Percentiles rank a stretch among this genome's conserved stretches.
Conservation (phyloP, 139 green algal genomes). For the Dunaliella primolecta region DNA sequence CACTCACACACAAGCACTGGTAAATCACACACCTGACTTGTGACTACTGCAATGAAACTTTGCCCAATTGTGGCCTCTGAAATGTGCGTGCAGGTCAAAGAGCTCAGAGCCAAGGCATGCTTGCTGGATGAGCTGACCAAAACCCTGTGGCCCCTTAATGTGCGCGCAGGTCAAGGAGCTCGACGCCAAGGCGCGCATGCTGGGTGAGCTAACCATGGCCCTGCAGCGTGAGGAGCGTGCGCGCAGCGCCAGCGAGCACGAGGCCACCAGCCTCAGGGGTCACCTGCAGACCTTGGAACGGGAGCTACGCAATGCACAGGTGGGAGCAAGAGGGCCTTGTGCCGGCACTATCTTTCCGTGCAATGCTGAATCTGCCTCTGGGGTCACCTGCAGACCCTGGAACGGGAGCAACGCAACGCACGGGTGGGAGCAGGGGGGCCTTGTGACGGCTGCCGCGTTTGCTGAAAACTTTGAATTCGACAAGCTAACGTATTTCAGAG, state of each 20-base stretch:
- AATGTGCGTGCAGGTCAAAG: background rate
- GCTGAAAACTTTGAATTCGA: too few species aligned
- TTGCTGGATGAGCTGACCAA: background rate
- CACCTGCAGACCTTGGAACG: slow-evolving; percentile 16
- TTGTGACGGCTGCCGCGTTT: too few species aligned
- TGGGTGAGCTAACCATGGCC: slow-evolving; percentile 15
- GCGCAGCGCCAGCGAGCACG: background rate
- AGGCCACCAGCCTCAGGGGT: slow-evolving; percentile 11
- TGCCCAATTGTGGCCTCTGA: too few species aligned
- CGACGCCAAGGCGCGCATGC: slow-evolving; percentile 18
- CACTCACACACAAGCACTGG: too few species aligned
- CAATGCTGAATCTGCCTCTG: too few species aligned
- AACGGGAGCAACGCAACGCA: slow-evolving; percentile 15
- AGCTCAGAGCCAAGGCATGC: background rate
- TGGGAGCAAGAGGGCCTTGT: background rate
- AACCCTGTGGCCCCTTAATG: background rate
- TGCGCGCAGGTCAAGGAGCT: slow-evolving; percentile 11
- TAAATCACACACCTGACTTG: too few species aligned
- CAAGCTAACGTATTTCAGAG: too few species aligned
- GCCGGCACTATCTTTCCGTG: too few species aligned
- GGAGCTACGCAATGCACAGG: slow-evolving; percentile 21
- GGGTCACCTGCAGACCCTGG: slow-evolving; percentile 11
- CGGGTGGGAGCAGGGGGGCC: slow-evolving; percentile 10
- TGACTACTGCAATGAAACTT: too few species aligned
- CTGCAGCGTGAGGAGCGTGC: slow-evolving; percentile 18